Conservation (phyloP, 2,329 filamentous ascomycete genomes). For the Chalara sp. region DNA sequence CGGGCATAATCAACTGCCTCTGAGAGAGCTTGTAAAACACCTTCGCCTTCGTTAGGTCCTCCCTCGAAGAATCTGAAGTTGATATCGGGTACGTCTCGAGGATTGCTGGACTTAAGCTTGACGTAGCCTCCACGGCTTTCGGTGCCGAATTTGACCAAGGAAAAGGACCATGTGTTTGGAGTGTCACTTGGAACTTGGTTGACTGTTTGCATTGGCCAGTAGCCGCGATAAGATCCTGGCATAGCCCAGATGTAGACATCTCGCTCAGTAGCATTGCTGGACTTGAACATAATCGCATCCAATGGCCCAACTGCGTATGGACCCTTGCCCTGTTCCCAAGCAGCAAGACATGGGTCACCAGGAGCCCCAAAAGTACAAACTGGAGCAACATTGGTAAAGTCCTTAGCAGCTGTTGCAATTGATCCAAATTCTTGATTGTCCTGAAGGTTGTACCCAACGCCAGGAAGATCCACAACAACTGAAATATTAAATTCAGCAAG, state of each 20-base stretch:
- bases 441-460: conserved; percentile 48
- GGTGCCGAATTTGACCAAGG: conserved; percentile 46
- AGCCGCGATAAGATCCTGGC: conserved; percentile 26
- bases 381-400: conserved; percentile 9
- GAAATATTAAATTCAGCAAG: conserved; percentile 37
- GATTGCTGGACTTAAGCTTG: conserved; percentile 51
- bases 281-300: conserved; percentile 23
- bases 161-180: not conserved
- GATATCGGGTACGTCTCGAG: conserved; percentile 57
- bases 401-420: no score
- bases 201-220: conserved; percentile 30
- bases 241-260: conserved; percentile 28
- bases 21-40: conserved; percentile 10
- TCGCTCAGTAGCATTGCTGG: conserved; percentile 33
- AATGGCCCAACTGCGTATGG: conserved; percentile 43
- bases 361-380: conserved; percentile 29
- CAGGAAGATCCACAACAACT: conserved; percentile 49
- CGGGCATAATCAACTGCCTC: conserved; percentile 11
- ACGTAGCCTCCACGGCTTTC: conserved; percentile 57
- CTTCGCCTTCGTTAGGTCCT: conserved; percentile 1
- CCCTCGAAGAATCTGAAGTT: conserved; percentile 50
- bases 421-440: no score
- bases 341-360: conserved; percentile 31
- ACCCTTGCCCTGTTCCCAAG: conserved; percentile 15
- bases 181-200: no score